phyloP scores from a whole-genome alignment of 768 basidiomycete species.

The Tricholoma sp. region DNA sequence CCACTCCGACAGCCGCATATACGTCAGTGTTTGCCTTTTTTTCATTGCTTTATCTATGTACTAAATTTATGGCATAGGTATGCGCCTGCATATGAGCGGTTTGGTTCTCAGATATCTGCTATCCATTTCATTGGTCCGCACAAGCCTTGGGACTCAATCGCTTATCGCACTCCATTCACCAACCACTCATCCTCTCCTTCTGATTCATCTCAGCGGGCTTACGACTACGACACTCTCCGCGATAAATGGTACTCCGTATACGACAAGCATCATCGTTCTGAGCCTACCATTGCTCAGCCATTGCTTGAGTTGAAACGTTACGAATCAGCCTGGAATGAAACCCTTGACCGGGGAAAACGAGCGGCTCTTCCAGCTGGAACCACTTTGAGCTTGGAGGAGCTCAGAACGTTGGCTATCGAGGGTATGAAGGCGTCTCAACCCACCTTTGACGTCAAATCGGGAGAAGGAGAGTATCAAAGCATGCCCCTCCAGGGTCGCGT shows the following conservation, averaged over 20 bases:
- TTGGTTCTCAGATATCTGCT: conserved; percentile 78
- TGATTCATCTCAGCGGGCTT: conserved; percentile 41
- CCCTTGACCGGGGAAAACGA: conserved; percentile 11
- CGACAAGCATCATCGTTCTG: conserved; percentile 78
- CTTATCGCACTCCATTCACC: conserved; percentile 58
- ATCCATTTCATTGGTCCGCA: conserved; percentile 95
- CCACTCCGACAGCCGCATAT: conserved; percentile 95
- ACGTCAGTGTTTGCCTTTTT: conserved; percentile 55
- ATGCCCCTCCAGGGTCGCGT: conserved; percentile 86
- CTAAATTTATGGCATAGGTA: conserved; percentile 51
- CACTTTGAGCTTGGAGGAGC: conserved; percentile 56
- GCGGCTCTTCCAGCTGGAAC: conserved; percentile 19
- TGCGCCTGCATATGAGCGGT: conserved; percentile 94
- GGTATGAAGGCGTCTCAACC: conserved; percentile 38
- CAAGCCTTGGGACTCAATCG: conserved; percentile 87
- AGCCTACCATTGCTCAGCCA: conserved; percentile 33
- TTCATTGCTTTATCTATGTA: conserved; percentile 18
- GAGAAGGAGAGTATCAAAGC: conserved; percentile 71
- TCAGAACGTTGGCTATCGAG: conserved; percentile 57
- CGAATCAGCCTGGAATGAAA: conserved; percentile 70
- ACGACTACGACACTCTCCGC: conserved; percentile 77
- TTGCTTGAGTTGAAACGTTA: conserved; percentile 65
- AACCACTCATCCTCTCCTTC: conserved; percentile 20
- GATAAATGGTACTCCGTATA: conserved; percentile 91
- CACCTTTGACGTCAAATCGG: conserved; percentile 18